Evolutionary conservation across 225 moss, liverwort and hornwort genomes (phyloP), one percentile per base, ranked within the genome.

Genomic region (Pseudoscleropodium purum): DNA sequence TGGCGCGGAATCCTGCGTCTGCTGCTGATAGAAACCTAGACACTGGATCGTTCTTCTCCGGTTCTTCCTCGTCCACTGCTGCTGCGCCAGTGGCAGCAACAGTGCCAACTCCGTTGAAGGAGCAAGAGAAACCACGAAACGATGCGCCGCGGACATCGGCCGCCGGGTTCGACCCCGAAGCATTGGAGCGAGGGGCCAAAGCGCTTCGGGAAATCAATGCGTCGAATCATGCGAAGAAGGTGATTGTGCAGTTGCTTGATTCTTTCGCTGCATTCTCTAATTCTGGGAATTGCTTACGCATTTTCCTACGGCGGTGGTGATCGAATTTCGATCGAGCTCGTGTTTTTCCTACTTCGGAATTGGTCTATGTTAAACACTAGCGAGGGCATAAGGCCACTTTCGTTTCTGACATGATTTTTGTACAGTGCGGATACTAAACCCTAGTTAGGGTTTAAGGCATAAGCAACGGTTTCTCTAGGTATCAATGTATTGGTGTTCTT

Each of bases 121-220:
- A 93, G 84, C 92, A 87, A 77, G 92, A 93, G 85, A 93, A 92
- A 72, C 95, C 93, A 27, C 92, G 96, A 43, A 93, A 93, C 39
- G 95, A 97, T 92, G 91, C 95, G 27, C 95, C 99, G 23, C 92
- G 99, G 72, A 99, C 99, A 25, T 93, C 99, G 11, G 97, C 97
- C 36, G 95, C 86, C 24, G 99, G 99, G 54, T 99, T 99, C 67
- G 99, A 99, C 83, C 99, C 99, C 3, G 99, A 99, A 93, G 96
- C 97, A 23, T 89, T 99, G 89, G 99, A 99, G 90, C 91, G 99
- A 90, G 99, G 99, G n/a, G 99, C 99, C n/a, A 97, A 95, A 86
- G 99, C 99, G 15, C 92, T 99, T 90, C 94, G 99, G 60, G 99
- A 99, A 89, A 97, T 99, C 52, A 99, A 97, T 89, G 82, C 96